Evolutionary conservation across 108 stramenopile species (phyloP), one percentile per base, ranked within the genome.

Genomic region (Asterionellopsis glacialis): DNA sequence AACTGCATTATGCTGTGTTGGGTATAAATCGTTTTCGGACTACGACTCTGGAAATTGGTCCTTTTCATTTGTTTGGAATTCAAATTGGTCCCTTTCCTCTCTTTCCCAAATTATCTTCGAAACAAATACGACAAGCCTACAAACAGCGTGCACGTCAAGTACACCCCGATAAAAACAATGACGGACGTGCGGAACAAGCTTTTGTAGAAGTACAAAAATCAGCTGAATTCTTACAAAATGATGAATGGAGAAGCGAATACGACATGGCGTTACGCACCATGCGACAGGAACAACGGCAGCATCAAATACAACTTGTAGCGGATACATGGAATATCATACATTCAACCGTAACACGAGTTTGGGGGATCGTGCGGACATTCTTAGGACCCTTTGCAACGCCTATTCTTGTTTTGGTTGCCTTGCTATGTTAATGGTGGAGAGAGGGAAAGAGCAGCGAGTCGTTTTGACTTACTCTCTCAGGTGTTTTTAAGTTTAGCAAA

Each of bases 181-280:
- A 94, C 72, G 85, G 82, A 7, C 52, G 87, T 45, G 93, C 93
- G 12, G 72, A 87, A 41, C 83, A 91, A 53, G 93, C 93, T 19
- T 94, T 94, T 72, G 67, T 83, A 61, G 87, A 82, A 2, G 48
- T 91, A 24, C 85, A 94, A 52, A 55, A 75, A 22, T 70, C 81
- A n/a, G 83, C 87, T 4, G 67, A 72, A 19, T 66, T 91, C 33
- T 61, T 94, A 39, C 73, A 77, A 14, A 84, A 91, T 57, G 71
- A 72, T 10, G 50, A 64, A 7, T 49, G 61, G 41, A 72, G 84
- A 45, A 40, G 67, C 43, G 70, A 73, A 11, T 94, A 89, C 43
- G 93, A 94, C 67, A 58, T 56, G n/a, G 57, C 50, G 49, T 18
- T 57, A 9, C 33, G 22, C 41, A 40, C 14, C 9, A 11, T 13